phyloP scores from a whole-genome alignment of 495 filamentous ascomycete species.

The Xylaria scruposa region DNA sequence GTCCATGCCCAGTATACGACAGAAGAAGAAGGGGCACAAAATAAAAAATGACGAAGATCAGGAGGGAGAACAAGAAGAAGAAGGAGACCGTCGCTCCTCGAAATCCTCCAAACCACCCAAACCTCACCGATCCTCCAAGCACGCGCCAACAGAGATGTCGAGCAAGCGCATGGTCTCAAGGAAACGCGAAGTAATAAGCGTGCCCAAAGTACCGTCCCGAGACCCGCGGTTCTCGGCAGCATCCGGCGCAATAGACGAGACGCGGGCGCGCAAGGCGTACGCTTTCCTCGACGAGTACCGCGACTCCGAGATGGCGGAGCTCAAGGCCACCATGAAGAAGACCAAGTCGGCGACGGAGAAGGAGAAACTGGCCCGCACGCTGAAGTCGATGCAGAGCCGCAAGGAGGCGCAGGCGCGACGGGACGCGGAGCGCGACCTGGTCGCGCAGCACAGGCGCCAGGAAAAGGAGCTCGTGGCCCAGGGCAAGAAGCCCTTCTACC shows the following conservation, averaged over 20 bases:
- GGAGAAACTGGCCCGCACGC: constrained; percentile 69
- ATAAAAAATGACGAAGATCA: constrained; percentile 25
- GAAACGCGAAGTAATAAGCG: constrained; percentile 70
- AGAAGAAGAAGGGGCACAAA: constrained; percentile 47
- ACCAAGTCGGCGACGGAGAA: constrained; percentile 66
- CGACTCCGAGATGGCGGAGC: constrained; percentile 73
- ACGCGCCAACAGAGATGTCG: constrained; percentile 81
- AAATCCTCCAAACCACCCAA: constrained; percentile 38
- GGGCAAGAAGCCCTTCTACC: constrained; percentile 87
- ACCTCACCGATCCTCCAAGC: constrained; percentile 72
- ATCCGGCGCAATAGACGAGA: constrained; percentile 50
- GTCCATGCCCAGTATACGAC: constrained; percentile 51
- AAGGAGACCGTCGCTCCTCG: constrained; percentile 27
- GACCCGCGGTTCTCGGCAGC: constrained; percentile 88
- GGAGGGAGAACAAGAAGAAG: constrained; percentile 28
- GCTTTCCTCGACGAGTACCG: constrained; percentile 86
- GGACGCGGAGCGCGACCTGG: constrained; percentile 68
- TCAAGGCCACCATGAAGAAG: constrained; percentile 69
- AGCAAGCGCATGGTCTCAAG: constrained; percentile 84
- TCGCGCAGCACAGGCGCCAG: constrained; percentile 74
- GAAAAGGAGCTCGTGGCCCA: constrained; percentile 84
- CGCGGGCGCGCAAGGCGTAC: constrained; percentile 70
- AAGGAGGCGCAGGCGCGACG: constrained; percentile 71
- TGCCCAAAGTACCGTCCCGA: constrained; percentile 61
- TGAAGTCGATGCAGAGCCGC: constrained; percentile 71